A percentile compares a stretch with the other conserved stretches of the same genome.
Evolutionary conservation across 257 asterid species (phyloP).

Genomic region (Penstemon newberryi): DNA sequence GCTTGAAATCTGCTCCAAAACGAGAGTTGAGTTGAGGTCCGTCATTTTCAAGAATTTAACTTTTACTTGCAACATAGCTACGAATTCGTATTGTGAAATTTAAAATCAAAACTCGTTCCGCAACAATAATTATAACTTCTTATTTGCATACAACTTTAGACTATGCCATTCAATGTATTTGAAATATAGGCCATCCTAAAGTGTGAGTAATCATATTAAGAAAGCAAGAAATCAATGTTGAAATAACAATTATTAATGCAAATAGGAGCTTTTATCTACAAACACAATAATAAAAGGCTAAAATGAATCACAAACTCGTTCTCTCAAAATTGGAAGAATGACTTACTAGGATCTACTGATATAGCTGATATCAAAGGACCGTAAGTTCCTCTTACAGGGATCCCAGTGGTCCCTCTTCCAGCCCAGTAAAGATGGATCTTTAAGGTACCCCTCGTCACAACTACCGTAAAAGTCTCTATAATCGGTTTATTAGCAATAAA

Average conservation of each 20-base stretch:
- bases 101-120: neutral
- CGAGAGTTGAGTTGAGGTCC: neutral
- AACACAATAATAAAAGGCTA: too few species aligned
- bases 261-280: neutral
- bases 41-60: neutral
- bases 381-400: constrained; percentile 78
- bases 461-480: constrained; percentile 48
- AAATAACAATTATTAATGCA: too few species aligned
- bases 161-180: neutral
- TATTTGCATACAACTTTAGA: neutral
- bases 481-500: too few species aligned
- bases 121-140: neutral
- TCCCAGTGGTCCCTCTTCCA: constrained; percentile 87
- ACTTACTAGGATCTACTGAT: constrained; percentile 86
- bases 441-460: constrained; percentile 54
- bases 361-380: constrained; percentile 93
- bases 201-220: neutral
- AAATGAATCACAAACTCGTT: too few species aligned
- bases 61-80: too few species aligned
- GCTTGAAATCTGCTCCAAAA: constrained; percentile 60
- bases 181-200: neutral
- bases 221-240: too few species aligned
- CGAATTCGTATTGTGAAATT: neutral
- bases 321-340: neutral
- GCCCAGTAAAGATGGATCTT: constrained; percentile 90